Conservation (phyloP, 495 filamentous ascomycete species). For the Aeminium ludgeri region DNA sequence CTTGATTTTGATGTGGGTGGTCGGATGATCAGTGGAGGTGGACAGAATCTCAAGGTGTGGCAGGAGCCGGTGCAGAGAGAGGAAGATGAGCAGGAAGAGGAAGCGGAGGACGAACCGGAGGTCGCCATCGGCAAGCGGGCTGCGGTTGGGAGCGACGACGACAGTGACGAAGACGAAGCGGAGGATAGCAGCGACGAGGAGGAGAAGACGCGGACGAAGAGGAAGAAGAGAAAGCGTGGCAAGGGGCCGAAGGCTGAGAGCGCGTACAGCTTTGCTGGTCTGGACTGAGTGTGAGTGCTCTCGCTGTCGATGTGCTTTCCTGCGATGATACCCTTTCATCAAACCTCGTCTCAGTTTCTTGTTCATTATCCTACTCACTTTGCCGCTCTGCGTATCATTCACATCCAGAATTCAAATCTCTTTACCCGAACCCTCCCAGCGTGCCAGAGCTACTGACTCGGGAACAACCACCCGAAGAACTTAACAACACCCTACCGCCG, state of each 20-base stretch:
- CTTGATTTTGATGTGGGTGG: constrained; percentile 69
- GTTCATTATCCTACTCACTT: too few relatives aligned
- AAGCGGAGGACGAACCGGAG: constrained; percentile 22
- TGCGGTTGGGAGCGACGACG: constrained; percentile 12
- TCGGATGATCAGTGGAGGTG: constrained; percentile 74
- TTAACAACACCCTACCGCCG: too few relatives aligned
- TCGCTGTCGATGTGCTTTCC: too few relatives aligned
- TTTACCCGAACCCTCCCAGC: too few relatives aligned
- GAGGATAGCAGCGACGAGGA: constrained; percentile 30
- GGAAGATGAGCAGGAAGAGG: constrained; percentile 25
- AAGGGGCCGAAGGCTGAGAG: constrained; percentile 26
- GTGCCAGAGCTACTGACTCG: too few relatives aligned
- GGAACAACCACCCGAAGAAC: too few relatives aligned
- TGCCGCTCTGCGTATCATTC: too few relatives aligned
- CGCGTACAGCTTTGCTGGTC: constrained; percentile 10
- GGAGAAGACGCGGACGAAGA: constrained; percentile 17
- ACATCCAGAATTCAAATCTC: too few relatives aligned
- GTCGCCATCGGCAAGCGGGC: constrained; percentile 20
- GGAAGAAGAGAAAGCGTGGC: constrained; percentile 40
- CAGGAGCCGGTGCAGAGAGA: constrained; percentile 36
- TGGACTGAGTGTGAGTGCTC: constrained; percentile 8
- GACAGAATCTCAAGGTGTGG: constrained; percentile 74
- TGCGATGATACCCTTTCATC: too few relatives aligned
- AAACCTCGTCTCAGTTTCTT: too few relatives aligned
- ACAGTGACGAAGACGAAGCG: constrained; percentile 28